These are phyloP conservation scores for Nakaseomyces nivariensis DNA, from an alignment of 1,139 yeast species.

Conservation along the genomic window DNA sequence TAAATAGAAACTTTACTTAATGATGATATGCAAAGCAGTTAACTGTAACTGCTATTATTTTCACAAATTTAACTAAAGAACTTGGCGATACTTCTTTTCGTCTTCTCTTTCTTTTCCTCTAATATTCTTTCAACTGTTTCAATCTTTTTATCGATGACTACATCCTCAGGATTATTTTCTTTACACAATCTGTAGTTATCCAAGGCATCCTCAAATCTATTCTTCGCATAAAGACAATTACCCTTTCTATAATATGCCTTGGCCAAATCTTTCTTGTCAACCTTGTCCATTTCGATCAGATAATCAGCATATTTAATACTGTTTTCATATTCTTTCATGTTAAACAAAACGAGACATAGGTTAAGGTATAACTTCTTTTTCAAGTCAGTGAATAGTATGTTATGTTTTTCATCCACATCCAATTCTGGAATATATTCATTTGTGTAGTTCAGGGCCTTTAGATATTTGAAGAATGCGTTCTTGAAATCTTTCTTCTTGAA, in stretches of 20 bases:
- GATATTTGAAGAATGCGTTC: conserved; percentile 51
- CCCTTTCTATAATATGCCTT: conserved; percentile 59
- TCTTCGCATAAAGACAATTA: conserved; percentile 36
- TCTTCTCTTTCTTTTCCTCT: conserved; percentile 38
- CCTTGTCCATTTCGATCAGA: conserved; percentile 40
- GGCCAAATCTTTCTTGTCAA: conserved; percentile 40
- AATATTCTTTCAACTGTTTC: conserved; percentile 33
- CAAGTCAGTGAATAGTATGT: conserved; percentile 40
- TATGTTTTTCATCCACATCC: conserved; percentile 51
- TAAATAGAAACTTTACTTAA: not conserved
- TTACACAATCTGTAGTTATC: conserved; percentile 39
- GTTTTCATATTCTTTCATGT: conserved; percentile 37
- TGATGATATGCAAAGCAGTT: not conserved
- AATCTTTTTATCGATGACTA: conserved; percentile 38
- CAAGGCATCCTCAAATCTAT: conserved; percentile 42
- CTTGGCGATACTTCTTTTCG: conserved; percentile 47
- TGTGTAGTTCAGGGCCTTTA: conserved; percentile 53
- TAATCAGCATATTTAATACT: conserved; percentile 46
- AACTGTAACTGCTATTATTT: not conserved
- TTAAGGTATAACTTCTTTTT: conserved; percentile 57
- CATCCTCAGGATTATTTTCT: conserved; percentile 41
- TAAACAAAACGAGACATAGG: conserved; percentile 43
- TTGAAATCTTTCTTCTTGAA: conserved; percentile 43
- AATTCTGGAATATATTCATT: conserved; percentile 64
- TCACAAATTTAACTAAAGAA: conserved; percentile 34